Evolutionary conservation across 345 rosid genomes (phyloP), one percentile per base, ranked within the genome.

Genomic region (Acer negundo): DNA sequence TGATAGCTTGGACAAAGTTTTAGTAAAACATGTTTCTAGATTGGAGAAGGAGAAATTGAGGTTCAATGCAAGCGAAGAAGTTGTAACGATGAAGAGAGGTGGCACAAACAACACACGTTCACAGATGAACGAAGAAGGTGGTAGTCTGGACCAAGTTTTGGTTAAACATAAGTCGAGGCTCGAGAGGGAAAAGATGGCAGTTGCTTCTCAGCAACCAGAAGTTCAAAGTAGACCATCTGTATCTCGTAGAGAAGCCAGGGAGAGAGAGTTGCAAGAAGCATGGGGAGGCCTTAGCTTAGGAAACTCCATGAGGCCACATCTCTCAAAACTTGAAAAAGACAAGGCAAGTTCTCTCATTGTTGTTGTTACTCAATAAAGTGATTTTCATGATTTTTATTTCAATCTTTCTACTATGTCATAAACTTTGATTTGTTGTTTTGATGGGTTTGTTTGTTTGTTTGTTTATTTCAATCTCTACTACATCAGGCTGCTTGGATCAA

Each of bases 271-370:
- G 86, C 89, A 84, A 80, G 97, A 90, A 84, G 87, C 92, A 75
- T 91, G 98, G 98, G 97, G 95, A 79, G 99, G 98, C 62, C 75
- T 96, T 58, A 89, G 94, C 81, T 88, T 96, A 31, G 97, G 93
- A 9, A 91, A 94, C 76, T 89, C 93, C 23, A 82, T 94, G 44
- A 80, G 72, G 44, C 94, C 94, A 6, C 94, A 87, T 81, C 65
- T 88, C 38, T 94, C 97, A 42, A 94, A 84, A 81, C 97, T 96
- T 19, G 94, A 94, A 84, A 76, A 83, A 81, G 98, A 96, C 24
- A 96, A 96, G 93, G 98, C 81, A 86, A 82, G 89, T 63, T 70
- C 40, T 47, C 70, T 47, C 62, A 26, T 26, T 62, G 38, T 35
- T 4, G 38, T 35, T 19, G 17, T 26, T 61, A 42, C 46, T 72